A percentile compares a stretch with the other conserved stretches of the same genome.
Conservation (phyloP, 768 basidiomycete genomes). For the Lactarius deliciosus region DNA sequence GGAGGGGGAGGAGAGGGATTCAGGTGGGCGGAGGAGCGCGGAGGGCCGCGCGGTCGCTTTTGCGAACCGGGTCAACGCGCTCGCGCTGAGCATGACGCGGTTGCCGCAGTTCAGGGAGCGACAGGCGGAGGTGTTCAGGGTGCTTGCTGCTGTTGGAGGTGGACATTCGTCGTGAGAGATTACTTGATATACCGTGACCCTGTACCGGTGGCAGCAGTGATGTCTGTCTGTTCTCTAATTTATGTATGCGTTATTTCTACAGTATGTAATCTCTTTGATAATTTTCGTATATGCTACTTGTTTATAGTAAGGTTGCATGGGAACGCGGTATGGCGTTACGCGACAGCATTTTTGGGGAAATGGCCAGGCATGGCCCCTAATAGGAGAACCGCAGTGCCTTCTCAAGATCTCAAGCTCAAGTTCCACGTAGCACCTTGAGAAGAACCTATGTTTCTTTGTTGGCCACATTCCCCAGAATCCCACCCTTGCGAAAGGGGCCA, state of each 20-base stretch:
- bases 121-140: conserved; percentile 68
- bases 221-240: neutral
- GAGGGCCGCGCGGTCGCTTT: conserved; percentile 69
- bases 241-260: neutral
- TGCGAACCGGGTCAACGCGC: conserved; percentile 72
- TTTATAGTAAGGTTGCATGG: neutral
- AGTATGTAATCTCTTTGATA: too few species aligned
- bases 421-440: too few species aligned
- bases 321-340: too few species aligned
- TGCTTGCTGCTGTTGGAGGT: conserved; percentile 47
- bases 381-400: too few species aligned
- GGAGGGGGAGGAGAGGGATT: conserved; percentile 28
- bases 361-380: too few species aligned
- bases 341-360: too few species aligned
- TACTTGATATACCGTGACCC: too few species aligned
- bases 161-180: neutral
- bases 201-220: neutral
- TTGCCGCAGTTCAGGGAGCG: conserved; percentile 71
- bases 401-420: too few species aligned
- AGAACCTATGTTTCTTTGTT: too few species aligned
- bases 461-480: too few species aligned
- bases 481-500: too few species aligned
- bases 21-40: conserved; percentile 48
- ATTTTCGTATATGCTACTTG: neutral
- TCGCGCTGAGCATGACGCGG: conserved; percentile 69